Percentiles rank a stretch among this genome's conserved stretches.
These are phyloP conservation scores for Forsythia viridissima DNA, from an alignment of 257 asterid genomes.

Conservation along the genomic window DNA sequence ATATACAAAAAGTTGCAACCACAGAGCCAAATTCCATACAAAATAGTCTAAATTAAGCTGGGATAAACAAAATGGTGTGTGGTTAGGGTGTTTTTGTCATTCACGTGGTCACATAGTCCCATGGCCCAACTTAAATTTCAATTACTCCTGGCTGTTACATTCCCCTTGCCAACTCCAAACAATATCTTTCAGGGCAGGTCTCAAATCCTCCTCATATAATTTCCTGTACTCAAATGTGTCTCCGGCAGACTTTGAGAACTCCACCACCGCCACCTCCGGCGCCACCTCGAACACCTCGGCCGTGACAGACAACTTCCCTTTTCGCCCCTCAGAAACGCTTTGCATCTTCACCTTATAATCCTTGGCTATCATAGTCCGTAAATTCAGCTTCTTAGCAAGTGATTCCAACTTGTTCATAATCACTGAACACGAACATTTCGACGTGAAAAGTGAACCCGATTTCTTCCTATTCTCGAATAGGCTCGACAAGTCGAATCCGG, in stretches of 20 bases:
- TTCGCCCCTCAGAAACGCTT: conserved; percentile 64
- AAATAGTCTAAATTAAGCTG: neutral
- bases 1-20: neutral
- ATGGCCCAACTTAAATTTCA: neutral
- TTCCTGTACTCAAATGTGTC: conserved; percentile 80
- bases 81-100: neutral
- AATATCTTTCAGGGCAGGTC: conserved; percentile 84
- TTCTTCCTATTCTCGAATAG: conserved; percentile 50
- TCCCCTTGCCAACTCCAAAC: conserved; percentile 99
- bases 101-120: neutral
- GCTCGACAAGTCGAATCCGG: conserved; percentile 71
- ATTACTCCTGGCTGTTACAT: neutral
- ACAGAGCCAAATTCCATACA: neutral
- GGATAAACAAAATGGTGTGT: neutral
- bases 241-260: conserved; percentile 69
- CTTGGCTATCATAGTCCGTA: conserved; percentile 40
- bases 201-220: conserved; percentile 65
- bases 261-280: conserved; percentile 81
- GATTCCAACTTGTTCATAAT: conserved; percentile 57
- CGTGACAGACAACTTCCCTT: conserved; percentile 59
- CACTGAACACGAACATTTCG: conserved; percentile 50
- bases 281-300: conserved; percentile 86
- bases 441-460: conserved; percentile 67
- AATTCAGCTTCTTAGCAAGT: conserved; percentile 58
- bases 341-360: conserved; percentile 69